Base-by-base conservation (phyloP, 2,329 filamentous ascomycete genomes). In the Dactylella cylindrospora region DNA sequence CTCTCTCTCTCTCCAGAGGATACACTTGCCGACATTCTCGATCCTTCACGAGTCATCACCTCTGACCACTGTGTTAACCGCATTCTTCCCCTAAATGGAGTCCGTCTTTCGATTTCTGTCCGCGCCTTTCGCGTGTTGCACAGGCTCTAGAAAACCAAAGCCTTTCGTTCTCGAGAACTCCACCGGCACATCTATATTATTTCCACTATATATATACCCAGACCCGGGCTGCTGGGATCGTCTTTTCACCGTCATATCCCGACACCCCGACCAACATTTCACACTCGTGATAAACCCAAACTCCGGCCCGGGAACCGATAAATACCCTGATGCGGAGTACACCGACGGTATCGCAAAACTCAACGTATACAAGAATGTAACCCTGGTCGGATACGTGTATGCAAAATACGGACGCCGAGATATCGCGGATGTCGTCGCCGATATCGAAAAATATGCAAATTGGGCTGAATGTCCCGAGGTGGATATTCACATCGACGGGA, bases 101-200 rank as follows among this genome's bases (percentile, higher is more conserved):
- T 35, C 28, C 23, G 22, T 61, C 20, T 6, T 60, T 5, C 25
- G 31, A 15, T 38, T 29, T 33, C 35, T 61, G 8, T n/a, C 28
- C 6, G 22, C 47, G 9, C 55, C 55, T 17, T 61, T 61, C 33
- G 3, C 41, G 13, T 61, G 55, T 31, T 61, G 55, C 28, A 31
- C 40, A n/a, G 33, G 40, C 2, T 28, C 39, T 84, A 84, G 67
- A 84, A 76, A 52, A 77, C 77, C 8, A 84, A 73, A 25, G 66
- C 44, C 47, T 19, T 44, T 28, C 15, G n/a, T 59, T 12, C 44
- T 52, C 13, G 25, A 47, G 44, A 54, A 64, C 29, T 49, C 51
- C 12, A 36, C 57, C 29, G 60, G 53, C 15, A 66, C 53, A 25
- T 68, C 66, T 10, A 65, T 69, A 7, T 31, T 69, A 12, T 55